Evolutionary conservation across 2,329 filamentous ascomycete genomes (phyloP).

Genomic region (Leptodontidium sp.): DNA sequence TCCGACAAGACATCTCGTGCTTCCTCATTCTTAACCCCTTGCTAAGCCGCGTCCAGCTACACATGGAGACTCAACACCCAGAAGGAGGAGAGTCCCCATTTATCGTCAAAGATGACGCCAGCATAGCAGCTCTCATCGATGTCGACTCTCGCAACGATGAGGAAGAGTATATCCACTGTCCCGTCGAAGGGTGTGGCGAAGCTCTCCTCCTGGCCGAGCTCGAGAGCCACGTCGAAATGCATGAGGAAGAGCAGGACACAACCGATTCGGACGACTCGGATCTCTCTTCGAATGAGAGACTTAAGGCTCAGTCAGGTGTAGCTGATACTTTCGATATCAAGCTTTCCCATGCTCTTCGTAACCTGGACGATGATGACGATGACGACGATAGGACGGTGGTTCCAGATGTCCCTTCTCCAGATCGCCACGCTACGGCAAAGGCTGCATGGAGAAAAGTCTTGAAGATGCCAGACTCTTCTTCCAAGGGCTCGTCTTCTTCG

Average conservation of each 20-base stretch:
- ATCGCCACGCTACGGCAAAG: conserved; percentile 38
- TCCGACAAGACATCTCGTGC: background rate
- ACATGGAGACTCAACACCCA: conserved; percentile 44
- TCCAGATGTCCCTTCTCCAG: conserved; percentile 19
- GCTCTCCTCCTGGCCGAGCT: conserved; percentile 60
- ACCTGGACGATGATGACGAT: conserved; percentile 37
- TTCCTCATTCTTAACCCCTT: background rate
- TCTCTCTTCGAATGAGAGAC: conserved; percentile 26
- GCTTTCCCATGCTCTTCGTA: conserved; percentile 39
- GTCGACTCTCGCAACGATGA: conserved; percentile 41
- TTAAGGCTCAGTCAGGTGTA: conserved; percentile 30
- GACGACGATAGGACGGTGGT: background rate
- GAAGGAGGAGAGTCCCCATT: conserved; percentile 46
- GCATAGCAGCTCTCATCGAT: conserved; percentile 33
- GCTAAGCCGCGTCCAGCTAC: conserved; percentile 8
- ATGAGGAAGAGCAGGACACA: conserved; percentile 47
- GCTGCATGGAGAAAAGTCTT: conserved; percentile 46
- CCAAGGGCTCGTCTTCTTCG: conserved; percentile 16
- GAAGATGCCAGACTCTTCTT: conserved; percentile 42
- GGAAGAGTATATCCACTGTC: conserved; percentile 59
- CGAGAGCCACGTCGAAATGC: conserved; percentile 66
- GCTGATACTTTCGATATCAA: conserved; percentile 39
- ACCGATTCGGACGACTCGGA: conserved; percentile 29
- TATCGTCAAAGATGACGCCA: conserved; percentile 42
- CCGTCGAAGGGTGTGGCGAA: conserved; percentile 66